Evolutionary conservation across 495 filamentous ascomycete genomes (phyloP).

Genomic region (Penicillium canariense): DNA sequence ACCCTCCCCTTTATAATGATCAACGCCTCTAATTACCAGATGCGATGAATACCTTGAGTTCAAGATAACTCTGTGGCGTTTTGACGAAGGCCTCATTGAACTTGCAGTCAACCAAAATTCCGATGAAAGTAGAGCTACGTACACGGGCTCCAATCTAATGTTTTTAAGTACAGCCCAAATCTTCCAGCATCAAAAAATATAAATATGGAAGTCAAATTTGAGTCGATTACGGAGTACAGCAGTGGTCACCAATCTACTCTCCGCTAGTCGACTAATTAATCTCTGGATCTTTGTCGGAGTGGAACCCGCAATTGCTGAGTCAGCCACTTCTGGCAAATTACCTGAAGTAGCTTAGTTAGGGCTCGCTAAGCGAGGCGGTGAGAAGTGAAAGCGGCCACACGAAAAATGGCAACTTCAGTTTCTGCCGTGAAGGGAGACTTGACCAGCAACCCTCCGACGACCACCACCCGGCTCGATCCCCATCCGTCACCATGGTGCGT

Average conservation of each 20-base stretch:
- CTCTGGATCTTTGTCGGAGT: too few species aligned
- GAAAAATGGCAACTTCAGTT: conserved; percentile 42
- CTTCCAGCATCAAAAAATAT: too few species aligned
- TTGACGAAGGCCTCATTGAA: too few species aligned
- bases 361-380: conserved; percentile 52
- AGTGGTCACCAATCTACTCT: too few species aligned
- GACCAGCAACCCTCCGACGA: conserved; percentile 54
- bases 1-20: background rate
- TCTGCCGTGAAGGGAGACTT: conserved; percentile 44
- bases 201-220: too few species aligned
- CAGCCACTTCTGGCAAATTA: conserved; percentile 20
- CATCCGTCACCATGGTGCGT: conserved; percentile 66
- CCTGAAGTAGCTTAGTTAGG: conserved; percentile 36
- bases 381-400: conserved; percentile 43
- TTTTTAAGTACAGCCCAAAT: too few species aligned
- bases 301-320: conserved; percentile 3
- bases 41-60: background rate
- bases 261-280: too few species aligned
- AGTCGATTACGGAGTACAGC: too few species aligned
- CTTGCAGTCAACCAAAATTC: too few species aligned
- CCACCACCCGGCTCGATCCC: conserved; percentile 56
- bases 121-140: too few species aligned
- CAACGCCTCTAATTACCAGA: too few species aligned
- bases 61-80: background rate
- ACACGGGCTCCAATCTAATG: too few species aligned